Base-by-base conservation (phyloP, 2,329 filamentous ascomycete genomes). In the Cytospora schulzeri region DNA sequence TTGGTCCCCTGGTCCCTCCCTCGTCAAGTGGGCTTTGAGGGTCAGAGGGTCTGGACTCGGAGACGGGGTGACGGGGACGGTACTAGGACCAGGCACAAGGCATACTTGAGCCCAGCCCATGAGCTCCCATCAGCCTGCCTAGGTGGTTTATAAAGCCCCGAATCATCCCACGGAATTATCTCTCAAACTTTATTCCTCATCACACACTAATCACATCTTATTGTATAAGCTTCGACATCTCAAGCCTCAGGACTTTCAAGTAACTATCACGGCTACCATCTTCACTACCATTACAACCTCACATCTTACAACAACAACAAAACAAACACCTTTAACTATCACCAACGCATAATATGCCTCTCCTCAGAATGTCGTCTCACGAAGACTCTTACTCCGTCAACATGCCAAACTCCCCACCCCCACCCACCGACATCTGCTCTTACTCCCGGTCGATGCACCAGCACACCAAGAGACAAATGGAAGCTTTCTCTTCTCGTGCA, bases 401-500 rank as follows among this genome's bases (percentile, higher is more conserved):
- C 58, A 62, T 71, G 26, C 56, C 60, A 11, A 64, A 63, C 50
- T 72, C 71, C 4, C 69, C 73, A 7, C 68, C 72, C 0, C 70
- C 73, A 14, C 73, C 73, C 4, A 55, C 69, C 19, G 71, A 75
- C 57, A 56, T 75, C 9, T 70, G 72, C 6, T 73, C 75, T 3
- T 90, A 90, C 70, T 77, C 86, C 17, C 81, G 81, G 66, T 84
- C 80, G 63, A 89, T 90, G 83, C 85, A 86, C 71, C 80, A 83
- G 62, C 85, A 89, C 76, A 89, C 87, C 67, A 87, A 86, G 78
- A 79, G 81, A 63, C 87, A 88, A 73, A 88, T 90, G 84, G 85
- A 89, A 67, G 79, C 79, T 9, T 80, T 80, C n/a, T 78, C 79
- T 15, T 78, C 79, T 15, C 78, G 80, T 4, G 79, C 80, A 14